phyloP scores from a whole-genome alignment of 371 early-diverging fungal genomes.

The Mortierella sp. region DNA sequence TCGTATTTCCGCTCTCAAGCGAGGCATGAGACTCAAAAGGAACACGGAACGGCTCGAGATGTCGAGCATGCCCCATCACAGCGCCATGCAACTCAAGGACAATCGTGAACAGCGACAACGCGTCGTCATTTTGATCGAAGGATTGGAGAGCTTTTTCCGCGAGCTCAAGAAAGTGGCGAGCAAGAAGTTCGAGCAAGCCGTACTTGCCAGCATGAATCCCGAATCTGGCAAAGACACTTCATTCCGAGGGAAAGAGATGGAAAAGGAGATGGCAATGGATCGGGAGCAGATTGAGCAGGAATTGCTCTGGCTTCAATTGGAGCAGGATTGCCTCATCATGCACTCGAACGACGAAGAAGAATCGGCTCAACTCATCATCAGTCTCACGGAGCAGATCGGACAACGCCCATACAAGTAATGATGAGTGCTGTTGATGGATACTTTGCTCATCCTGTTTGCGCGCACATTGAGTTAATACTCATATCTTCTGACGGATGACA shows the following conservation, averaged over 20 bases:
- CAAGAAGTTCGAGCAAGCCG: conserved; percentile 16
- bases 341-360: conserved; percentile 63
- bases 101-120: conserved; percentile 15
- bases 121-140: conserved; percentile 23
- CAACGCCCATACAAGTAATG: conserved; percentile 66
- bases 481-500: too few species aligned
- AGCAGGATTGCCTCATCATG: conserved; percentile 59
- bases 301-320: conserved; percentile 57
- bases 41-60: conserved; percentile 20
- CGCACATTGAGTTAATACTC: too few species aligned
- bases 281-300: conserved; percentile 54
- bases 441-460: too few species aligned
- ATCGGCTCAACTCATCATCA: conserved; percentile 60
- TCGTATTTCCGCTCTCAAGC: conserved; percentile 12
- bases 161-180: conserved; percentile 11
- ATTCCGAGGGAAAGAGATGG: background rate
- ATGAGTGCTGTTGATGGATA: too few species aligned
- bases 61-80: background rate
- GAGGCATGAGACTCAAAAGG: conserved; percentile 22
- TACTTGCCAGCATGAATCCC: conserved; percentile 6
- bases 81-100: conserved; percentile 11
- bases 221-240: background rate
- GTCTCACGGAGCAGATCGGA: conserved; percentile 71
- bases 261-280: conserved; percentile 4
- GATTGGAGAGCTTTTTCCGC: conserved; percentile 18